Evolutionary conservation across 2,329 filamentous ascomycete genomes (phyloP).

Genomic region (Septoria linicola): DNA sequence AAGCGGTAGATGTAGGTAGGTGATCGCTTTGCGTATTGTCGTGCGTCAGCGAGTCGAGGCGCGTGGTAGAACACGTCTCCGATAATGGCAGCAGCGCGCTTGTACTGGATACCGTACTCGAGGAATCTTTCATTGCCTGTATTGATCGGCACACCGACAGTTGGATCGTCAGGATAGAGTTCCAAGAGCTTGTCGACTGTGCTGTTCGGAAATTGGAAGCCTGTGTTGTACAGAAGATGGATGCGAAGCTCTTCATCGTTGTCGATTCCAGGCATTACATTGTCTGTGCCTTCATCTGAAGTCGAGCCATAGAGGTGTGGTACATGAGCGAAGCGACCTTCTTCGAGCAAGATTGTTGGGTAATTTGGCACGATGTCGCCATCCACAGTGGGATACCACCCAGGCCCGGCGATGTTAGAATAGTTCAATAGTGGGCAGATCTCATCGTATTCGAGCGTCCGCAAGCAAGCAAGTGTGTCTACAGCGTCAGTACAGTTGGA

Average conservation of each 20-base stretch:
- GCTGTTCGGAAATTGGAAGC: slow-evolving; percentile 25
- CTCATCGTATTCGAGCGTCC: slow-evolving; percentile 41
- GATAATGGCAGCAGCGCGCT: slow-evolving; percentile 54
- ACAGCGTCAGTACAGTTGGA: slow-evolving; percentile 23
- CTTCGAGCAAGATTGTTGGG: slow-evolving; percentile 54
- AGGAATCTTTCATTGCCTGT: slow-evolving; percentile 38
- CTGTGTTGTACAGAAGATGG: slow-evolving; percentile 22
- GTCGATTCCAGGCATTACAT: slow-evolving; percentile 56
- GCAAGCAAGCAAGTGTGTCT: slow-evolving; percentile 57
- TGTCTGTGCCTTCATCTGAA: slow-evolving; percentile 63
- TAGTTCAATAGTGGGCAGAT: slow-evolving; percentile 28
- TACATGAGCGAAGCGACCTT: slow-evolving; percentile 63
- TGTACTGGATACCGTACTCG: slow-evolving; percentile 48
- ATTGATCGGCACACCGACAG: slow-evolving; percentile 50
- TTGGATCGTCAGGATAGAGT: slow-evolving; percentile 53
- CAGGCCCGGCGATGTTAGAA: slow-evolving; percentile 26
- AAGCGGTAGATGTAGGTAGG: slow-evolving; percentile 63
- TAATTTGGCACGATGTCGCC: slow-evolving; percentile 56
- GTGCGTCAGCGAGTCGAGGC: slow-evolving; percentile 53
- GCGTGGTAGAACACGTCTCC: slow-evolving; percentile 60
- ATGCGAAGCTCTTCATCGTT: slow-evolving; percentile 30
- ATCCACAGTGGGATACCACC: slow-evolving; percentile 52
- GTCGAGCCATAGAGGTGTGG: slow-evolving; percentile 61
- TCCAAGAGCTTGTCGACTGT: slow-evolving; percentile 23
- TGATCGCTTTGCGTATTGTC: slow-evolving; percentile 51